Evolutionary conservation across 2,329 filamentous ascomycete genomes (phyloP), one percentile per base, ranked within the genome.

Genomic region (Phaeosphaeriaceae sp.): DNA sequence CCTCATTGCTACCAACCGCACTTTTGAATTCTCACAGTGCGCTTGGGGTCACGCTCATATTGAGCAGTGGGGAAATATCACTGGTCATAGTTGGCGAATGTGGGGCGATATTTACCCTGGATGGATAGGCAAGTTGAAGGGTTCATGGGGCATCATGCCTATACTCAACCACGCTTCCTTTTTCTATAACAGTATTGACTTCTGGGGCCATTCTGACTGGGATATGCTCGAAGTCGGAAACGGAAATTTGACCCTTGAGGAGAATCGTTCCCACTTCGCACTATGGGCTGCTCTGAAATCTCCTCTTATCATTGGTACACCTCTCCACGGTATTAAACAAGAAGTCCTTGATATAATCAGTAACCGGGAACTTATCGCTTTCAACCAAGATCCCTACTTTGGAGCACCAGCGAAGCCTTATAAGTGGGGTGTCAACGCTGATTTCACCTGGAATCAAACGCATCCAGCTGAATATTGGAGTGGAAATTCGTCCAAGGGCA

Each of bases 401-500:
- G 78, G 77, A 6, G 56, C 70, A 3, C 71, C 72, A 1, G 68
- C 71, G 6, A 64, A 63, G 54, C 72, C 69, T 2, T 79, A 75
- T 54, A 67, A 64, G n/a, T 79, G 77, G 77, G 81, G 80, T 1
- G 67, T 74, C 3, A 82, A 82, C 52, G 67, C 74, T 0, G 76
- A 81, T 56, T 77, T 75, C 60, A 80, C 79, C 0, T 83, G 76
- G 63, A 79, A 84, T 54, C 57, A 65, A 13, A 49, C 54, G 2
- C 61, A 58, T 41, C 64, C 66, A 1, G 64, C 64, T 6, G 66
- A 68, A 42, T 68, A 56, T 33, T 68, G 64, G 66, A 61, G 58
- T 29, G 64, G 66, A 0, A n/a, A 41, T 11, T 62, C 58, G 13
- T 58, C 50, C 1, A 51, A 60, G 11, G 64, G 65, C 1, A 62